Evolutionary conservation across 371 early-diverging fungal species (phyloP), one percentile per base, ranked within the genome.

Genomic region (Mortierella sp.): DNA sequence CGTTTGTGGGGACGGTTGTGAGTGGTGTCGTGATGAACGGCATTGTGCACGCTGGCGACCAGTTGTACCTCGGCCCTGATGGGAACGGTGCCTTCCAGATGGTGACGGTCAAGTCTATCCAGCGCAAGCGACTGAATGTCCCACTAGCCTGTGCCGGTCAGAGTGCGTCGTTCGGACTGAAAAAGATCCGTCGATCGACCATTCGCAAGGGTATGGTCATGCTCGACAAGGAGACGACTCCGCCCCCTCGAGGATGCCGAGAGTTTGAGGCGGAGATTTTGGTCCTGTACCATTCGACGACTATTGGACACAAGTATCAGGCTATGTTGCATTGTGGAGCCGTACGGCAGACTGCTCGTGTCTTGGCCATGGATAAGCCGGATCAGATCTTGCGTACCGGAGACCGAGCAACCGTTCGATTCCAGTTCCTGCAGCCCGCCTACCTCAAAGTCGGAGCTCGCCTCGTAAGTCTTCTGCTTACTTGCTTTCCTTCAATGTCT

Each of bases 251-350:
- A n/a, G 95, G 94, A 0, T 91, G 92, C 16, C 86, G 88, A 73
- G 90, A 90, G 72, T 97, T 97, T 80, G 97, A 97, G 79, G 97
- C 98, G 39, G 98, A 97, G 86, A 90, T 97, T 13, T 86, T 95
- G 52, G 93, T 97, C 0, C 87, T 97, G 44, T 96, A 96, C 83
- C 97, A 97, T 82, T 93, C 94, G 29, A 96, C 98, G 0, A 97
- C 97, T 4, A 97, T 97, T 64, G 91, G 92, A 43, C 87, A 90
- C 63, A 93, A 93, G 71, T 97, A 97, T 85, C 98, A 97, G 85
- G 97, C 98, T 4, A 97, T 97, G 97, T 86, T 97, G 47, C 97
- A 97, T 79, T 96, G 95, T 72, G 96, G 97, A 0, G 90, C 95
- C 22, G 95, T 97, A 0, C 88, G 97, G 10, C 97, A 97, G 85